phyloP scores from a whole-genome alignment of 495 filamentous ascomycete genomes.

The Penicillium cosmopolitanum region DNA sequence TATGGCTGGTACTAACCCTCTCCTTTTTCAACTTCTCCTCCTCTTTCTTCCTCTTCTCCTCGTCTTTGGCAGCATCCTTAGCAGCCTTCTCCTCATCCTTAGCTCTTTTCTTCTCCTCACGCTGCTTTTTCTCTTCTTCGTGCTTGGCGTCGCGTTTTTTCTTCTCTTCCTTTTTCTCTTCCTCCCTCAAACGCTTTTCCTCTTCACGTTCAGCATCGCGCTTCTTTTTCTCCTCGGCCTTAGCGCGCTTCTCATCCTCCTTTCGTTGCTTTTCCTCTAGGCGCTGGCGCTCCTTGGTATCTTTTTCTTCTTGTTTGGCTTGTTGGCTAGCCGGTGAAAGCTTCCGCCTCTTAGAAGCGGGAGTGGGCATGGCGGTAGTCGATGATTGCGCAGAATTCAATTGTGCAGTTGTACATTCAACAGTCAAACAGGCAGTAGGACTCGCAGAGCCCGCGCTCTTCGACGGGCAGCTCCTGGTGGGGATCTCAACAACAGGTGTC shows the following conservation, averaged over 20 bases:
- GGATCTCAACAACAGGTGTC: slow-evolving; percentile 14
- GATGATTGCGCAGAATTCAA: not conserved
- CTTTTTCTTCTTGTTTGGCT: slow-evolving; percentile 56
- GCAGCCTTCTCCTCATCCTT: slow-evolving; percentile 65
- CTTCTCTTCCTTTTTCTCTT: slow-evolving; percentile 48
- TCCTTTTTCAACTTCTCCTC: slow-evolving; percentile 71
- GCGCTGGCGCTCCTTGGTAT: slow-evolving; percentile 52
- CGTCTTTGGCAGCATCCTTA: slow-evolving; percentile 56
- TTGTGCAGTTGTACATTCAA: not conserved
- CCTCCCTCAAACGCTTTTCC: slow-evolving; percentile 44
- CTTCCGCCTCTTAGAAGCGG: slow-evolving; percentile 54
- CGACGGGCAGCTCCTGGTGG: not conserved
- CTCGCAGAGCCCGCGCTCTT: not conserved
- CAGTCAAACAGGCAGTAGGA: not conserved
- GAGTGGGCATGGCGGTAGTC: not conserved
- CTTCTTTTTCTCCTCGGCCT: slow-evolving; percentile 48
- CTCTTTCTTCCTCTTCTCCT: slow-evolving; percentile 61
- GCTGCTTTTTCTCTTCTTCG: slow-evolving; percentile 44
- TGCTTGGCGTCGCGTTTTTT: slow-evolving; percentile 46
- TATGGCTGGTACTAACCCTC: slow-evolving; percentile 47
- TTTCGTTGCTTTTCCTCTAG: slow-evolving; percentile 47
- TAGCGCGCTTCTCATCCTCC: slow-evolving; percentile 48
- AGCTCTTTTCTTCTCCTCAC: slow-evolving; percentile 57
- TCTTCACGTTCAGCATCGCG: slow-evolving; percentile 31
- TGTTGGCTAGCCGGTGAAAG: slow-evolving; percentile 57